Percentiles rank a stretch among this genome's conserved stretches.
These are phyloP conservation scores for Wickerhamomyces mucosus DNA, from an alignment of 805 yeast species.

Conservation along the genomic window DNA sequence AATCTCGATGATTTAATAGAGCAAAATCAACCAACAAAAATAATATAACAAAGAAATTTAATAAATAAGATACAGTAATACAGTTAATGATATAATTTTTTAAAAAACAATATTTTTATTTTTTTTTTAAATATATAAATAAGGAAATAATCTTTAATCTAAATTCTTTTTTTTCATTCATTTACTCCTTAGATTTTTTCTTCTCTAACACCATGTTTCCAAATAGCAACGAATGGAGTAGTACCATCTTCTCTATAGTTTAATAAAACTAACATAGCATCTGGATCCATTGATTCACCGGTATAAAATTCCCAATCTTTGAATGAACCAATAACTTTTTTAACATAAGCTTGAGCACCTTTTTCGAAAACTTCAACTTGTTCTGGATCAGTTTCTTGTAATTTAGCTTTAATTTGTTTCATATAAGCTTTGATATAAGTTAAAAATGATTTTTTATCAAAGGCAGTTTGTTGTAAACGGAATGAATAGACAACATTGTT, in stretches of 20 bases:
- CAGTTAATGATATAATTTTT: no score
- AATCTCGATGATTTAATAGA: no score
- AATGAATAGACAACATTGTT: conserved; percentile 98
- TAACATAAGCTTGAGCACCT: conserved; percentile 94
- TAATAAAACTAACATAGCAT: conserved; percentile 93
- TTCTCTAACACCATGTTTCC: conserved; percentile 96
- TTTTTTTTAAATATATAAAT: no score
- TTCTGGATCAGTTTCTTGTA: conserved; percentile 86
- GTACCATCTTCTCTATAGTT: conserved; percentile 99
- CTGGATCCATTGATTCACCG: conserved; percentile 99
- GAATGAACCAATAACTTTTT: conserved; percentile 92
- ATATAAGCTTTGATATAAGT: conserved; percentile 98
- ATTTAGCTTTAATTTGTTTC: conserved; percentile 88
- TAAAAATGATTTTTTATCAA: conserved; percentile 97
- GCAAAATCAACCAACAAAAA: no score
- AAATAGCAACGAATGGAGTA: conserved; percentile 94
- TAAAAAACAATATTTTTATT: no score
- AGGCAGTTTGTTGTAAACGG: conserved; percentile 92
- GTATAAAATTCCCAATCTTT: conserved; percentile 99
- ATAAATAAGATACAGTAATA: no score
- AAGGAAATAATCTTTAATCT: no score
- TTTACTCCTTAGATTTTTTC: conserved; percentile 78
- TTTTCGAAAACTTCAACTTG: conserved; percentile 83
- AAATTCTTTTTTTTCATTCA: no score
- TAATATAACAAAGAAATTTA: no score